These are phyloP conservation scores for Melampsora americana DNA, from an alignment of 1,284 basidiomycete genomes.

Conservation along the genomic window DNA sequence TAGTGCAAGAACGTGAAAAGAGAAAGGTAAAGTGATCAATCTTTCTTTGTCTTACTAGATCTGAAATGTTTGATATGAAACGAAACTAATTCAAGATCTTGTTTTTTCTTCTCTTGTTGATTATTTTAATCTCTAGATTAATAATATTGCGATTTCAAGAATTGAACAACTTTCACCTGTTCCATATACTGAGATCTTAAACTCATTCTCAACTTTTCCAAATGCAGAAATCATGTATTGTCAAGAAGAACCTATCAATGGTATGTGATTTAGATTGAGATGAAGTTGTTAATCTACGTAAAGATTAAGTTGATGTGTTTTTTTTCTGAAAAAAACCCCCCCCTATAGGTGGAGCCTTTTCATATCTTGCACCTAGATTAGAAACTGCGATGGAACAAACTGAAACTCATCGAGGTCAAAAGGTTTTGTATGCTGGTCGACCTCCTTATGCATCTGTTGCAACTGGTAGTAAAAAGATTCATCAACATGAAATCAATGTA, in stretches of 20 bases:
- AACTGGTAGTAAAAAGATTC: slow-evolving; percentile 42
- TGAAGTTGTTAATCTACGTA: slow-evolving; percentile 24
- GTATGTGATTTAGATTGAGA: slow-evolving; percentile 3
- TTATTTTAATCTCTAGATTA: slow-evolving; percentile 61
- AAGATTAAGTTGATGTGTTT: slow-evolving; percentile 52
- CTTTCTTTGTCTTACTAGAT: background rate
- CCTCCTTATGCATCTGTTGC: slow-evolving; percentile 49
- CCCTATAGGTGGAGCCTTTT: slow-evolving; percentile 89
- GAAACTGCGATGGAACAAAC: slow-evolving; percentile 64
- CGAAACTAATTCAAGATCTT: background rate
- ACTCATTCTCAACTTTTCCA: slow-evolving; percentile 77
- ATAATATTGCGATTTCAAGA: slow-evolving; percentile 87
- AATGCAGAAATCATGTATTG: slow-evolving; percentile 89
- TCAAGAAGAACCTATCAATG: slow-evolving; percentile 61
- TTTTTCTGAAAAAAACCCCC: background rate
- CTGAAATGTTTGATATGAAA: too few species aligned
- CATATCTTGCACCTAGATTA: slow-evolving; percentile 65
- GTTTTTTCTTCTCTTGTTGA: background rate
- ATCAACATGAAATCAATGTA: slow-evolving; percentile 38
- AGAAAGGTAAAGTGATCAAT: slow-evolving; percentile 58
- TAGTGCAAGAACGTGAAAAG: slow-evolving; percentile 82
- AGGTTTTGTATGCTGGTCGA: slow-evolving; percentile 51
- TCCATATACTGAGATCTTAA: slow-evolving; percentile 69
- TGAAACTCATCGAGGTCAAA: slow-evolving; percentile 80
- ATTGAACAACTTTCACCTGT: slow-evolving; percentile 93